Conservation (phyloP, 2,329 filamentous ascomycete genomes). For the Colletotrichum liriopes region DNA sequence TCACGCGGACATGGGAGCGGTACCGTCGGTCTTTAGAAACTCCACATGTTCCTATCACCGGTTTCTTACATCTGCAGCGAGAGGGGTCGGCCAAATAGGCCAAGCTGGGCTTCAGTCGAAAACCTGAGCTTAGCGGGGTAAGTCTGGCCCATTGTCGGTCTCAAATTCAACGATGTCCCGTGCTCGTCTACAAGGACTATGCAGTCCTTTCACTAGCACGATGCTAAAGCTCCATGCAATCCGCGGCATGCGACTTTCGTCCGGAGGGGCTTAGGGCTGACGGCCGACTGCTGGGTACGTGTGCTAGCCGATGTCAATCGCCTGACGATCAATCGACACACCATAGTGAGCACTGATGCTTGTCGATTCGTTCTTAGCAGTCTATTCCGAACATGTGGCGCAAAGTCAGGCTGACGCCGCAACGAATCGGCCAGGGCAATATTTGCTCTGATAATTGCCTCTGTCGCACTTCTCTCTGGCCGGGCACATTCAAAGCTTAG, state of each 20-base stretch:
- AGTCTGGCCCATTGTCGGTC: not conserved
- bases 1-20: conserved; percentile 1
- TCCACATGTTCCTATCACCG: not conserved
- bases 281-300: conserved; percentile 10
- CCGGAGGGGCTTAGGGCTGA: conserved; percentile 38
- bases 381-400: conserved; percentile 13
- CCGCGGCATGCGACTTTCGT: conserved; percentile 23
- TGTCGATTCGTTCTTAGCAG: conserved; percentile 17
- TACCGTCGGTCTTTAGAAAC: conserved; percentile 3
- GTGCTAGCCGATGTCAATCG: conserved; percentile 28
- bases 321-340: conserved; percentile 34
- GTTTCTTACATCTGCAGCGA: not conserved
- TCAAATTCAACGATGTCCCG: not conserved
- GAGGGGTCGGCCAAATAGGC: not conserved
- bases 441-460: not conserved
- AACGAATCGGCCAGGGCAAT: not conserved
- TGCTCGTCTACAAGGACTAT: not conserved
- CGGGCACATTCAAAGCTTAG: not conserved
- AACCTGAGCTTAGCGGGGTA: not conserved
- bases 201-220: not conserved
- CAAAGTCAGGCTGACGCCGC: not conserved
- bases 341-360: conserved; percentile 11
- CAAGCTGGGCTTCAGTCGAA: conserved; percentile 1
- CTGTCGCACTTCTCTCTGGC: not conserved
- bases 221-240: not conserved